Percentiles rank a stretch among this genome's conserved stretches.
Evolutionary conservation across 108 stramenopile species (phyloP).

Genomic region (Cyclotella kingstonii): DNA sequence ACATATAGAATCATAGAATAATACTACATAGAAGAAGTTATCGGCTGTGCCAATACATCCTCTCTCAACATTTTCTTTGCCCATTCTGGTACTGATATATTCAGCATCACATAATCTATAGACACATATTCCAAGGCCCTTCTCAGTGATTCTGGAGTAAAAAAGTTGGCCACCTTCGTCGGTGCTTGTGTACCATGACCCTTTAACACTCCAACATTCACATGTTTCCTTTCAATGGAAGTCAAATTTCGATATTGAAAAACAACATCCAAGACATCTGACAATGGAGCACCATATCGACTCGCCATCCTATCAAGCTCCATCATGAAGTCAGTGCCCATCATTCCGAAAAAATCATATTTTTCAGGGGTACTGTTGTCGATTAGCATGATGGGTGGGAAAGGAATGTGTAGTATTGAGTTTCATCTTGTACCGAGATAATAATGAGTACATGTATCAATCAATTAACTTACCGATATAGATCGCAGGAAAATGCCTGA

Average conservation of each 20-base stretch:
- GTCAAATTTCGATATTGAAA: constrained; percentile 16
- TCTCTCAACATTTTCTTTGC: constrained; percentile 16
- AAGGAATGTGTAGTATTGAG: neutral
- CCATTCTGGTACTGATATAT: constrained; percentile 49
- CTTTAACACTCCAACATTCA: neutral
- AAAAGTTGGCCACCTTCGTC: constrained; percentile 33
- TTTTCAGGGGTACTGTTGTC: constrained; percentile 9
- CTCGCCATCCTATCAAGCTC: constrained; percentile 22
- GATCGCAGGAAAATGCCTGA: constrained; percentile 40
- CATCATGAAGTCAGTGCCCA: constrained; percentile 37
- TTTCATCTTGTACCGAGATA: too few species aligned
- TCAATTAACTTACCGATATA: constrained; percentile 29
- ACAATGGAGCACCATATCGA: constrained; percentile 6
- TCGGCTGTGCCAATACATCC: constrained; percentile 4
- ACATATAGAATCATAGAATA: neutral
- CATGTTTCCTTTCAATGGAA: neutral
- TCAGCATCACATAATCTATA: constrained; percentile 52
- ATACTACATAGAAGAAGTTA: too few species aligned
- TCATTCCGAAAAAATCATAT: constrained; percentile 52
- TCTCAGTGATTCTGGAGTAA: constrained; percentile 46
- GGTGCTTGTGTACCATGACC: constrained; percentile 13
- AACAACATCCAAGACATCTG: constrained; percentile 10
- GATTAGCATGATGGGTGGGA: neutral
- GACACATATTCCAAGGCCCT: constrained; percentile 53
- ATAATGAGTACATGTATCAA: too few species aligned